These are phyloP conservation scores for Ceratocystis albifundus DNA, from an alignment of 2,329 filamentous ascomycete species.

Conservation along the genomic window DNA sequence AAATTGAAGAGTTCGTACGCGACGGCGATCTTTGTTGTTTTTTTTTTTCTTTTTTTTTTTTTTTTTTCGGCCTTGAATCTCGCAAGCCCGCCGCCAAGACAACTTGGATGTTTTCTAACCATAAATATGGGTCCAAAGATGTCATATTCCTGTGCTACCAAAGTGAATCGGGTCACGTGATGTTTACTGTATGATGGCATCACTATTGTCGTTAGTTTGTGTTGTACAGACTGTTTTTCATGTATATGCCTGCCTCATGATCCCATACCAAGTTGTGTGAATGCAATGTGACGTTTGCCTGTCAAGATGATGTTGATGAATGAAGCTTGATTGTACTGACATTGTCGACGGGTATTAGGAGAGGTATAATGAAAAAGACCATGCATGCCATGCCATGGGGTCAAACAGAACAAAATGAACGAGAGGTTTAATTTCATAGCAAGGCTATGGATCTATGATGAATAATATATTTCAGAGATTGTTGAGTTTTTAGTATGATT, in stretches of 20 bases:
- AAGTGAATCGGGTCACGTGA: background rate
- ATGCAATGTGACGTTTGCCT: background rate
- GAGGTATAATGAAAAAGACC: too few species aligned
- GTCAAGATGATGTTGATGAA: background rate
- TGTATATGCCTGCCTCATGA: too few species aligned
- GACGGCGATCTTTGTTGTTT: too few species aligned
- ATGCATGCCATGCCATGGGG: too few species aligned
- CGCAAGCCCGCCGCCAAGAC: background rate
- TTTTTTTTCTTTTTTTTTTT: too few species aligned
- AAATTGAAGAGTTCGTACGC: background rate
- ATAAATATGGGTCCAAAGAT: slow-evolving; percentile 2
- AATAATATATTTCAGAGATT: too few species aligned
- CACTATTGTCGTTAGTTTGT: background rate
- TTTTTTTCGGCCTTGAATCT: background rate
- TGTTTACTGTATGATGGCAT: background rate
- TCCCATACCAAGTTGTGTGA: background rate
- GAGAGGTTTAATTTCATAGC: too few species aligned
- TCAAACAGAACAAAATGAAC: too few species aligned
- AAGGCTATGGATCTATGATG: too few species aligned
- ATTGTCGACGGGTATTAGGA: too few species aligned
- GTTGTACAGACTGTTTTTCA: background rate
- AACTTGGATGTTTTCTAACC: background rate
- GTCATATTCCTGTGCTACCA: background rate
- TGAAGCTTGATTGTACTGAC: too few species aligned
- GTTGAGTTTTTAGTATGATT: too few species aligned